Conservation (phyloP, 1,284 basidiomycete species). For the Sparassis latifolia region DNA sequence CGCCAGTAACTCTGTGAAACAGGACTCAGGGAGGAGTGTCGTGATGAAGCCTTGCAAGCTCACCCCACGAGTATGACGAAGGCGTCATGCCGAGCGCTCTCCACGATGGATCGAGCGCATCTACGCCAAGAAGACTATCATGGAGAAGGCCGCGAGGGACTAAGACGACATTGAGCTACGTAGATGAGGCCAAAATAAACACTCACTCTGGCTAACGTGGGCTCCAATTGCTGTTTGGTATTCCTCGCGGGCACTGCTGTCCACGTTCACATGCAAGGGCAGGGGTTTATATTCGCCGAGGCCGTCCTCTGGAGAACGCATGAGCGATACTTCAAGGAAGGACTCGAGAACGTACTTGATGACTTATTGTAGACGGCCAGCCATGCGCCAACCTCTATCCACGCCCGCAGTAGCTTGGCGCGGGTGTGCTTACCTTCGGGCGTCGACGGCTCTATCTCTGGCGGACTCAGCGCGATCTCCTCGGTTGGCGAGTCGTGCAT, state of each 20-base stretch:
- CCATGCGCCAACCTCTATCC: slow-evolving; percentile 71
- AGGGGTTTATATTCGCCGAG: slow-evolving; percentile 14
- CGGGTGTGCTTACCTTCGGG: slow-evolving; percentile 44
- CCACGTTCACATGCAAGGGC: slow-evolving; percentile 37
- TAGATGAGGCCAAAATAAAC: slow-evolving; percentile 23
- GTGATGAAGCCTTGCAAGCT: slow-evolving; percentile 6
- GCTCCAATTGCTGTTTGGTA: slow-evolving; percentile 67
- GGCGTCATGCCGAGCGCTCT: slow-evolving; percentile 54
- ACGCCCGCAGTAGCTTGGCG: slow-evolving; percentile 61
- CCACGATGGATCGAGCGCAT: slow-evolving; percentile 37
- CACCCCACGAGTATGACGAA: slow-evolving; percentile 58
- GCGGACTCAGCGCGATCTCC: slow-evolving; percentile 45
- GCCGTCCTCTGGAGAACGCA: slow-evolving; percentile 11
- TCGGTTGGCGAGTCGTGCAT: slow-evolving; percentile 1
- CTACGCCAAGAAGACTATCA: slow-evolving; percentile 29
- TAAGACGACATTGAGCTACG: slow-evolving; percentile 19
- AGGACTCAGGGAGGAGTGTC: background rate
- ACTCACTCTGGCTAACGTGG: slow-evolving; percentile 67
- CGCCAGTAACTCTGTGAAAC: slow-evolving; percentile 50
- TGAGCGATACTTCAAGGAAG: slow-evolving; percentile 13
- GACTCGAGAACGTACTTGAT: slow-evolving; percentile 14
- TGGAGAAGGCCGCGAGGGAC: slow-evolving; percentile 47
- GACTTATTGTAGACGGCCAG: slow-evolving; percentile 46
- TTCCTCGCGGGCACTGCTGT: slow-evolving; percentile 52
- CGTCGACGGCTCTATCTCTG: slow-evolving; percentile 41